Evolutionary conservation across 371 early-diverging fungal genomes (phyloP).

Genomic region (Mucor saturninus): DNA sequence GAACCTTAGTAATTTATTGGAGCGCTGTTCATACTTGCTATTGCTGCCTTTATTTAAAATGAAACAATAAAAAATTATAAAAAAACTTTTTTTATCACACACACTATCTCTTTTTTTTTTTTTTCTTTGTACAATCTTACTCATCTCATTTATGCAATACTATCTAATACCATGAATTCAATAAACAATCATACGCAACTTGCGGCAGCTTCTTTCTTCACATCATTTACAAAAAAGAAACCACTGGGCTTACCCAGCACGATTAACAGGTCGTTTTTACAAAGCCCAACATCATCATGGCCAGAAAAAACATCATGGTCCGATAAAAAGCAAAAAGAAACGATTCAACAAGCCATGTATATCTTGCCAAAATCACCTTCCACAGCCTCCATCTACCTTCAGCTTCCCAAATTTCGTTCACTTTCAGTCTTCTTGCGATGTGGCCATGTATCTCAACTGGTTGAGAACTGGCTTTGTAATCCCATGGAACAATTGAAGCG

Average conservation of each 20-base stretch:
- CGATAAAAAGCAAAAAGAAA: background rate
- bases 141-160: background rate
- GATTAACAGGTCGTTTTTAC: slow-evolving; percentile 1
- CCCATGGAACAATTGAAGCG: slow-evolving; percentile 23
- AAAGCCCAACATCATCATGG: slow-evolving; percentile 5
- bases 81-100: background rate
- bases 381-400: slow-evolving; percentile 14
- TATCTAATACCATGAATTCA: background rate
- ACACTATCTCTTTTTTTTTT: background rate
- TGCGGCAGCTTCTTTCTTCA: slow-evolving; percentile 10
- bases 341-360: slow-evolving; percentile 13
- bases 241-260: background rate
- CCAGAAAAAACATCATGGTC: background rate
- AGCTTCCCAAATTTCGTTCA: slow-evolving; percentile 15
- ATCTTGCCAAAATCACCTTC: slow-evolving; percentile 17
- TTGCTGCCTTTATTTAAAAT: background rate
- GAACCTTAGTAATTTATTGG: background rate
- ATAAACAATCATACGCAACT: background rate
- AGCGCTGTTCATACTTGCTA: background rate
- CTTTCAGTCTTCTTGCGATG: slow-evolving; percentile 14
- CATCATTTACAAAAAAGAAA: slow-evolving; percentile 9
- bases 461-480: slow-evolving; percentile 21
- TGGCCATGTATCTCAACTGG: slow-evolving; percentile 19
- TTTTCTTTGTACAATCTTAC: background rate
- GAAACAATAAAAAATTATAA: background rate